Evolutionary conservation across 768 basidiomycete genomes (phyloP).

Genomic region (Pleurotus eryngii): DNA sequence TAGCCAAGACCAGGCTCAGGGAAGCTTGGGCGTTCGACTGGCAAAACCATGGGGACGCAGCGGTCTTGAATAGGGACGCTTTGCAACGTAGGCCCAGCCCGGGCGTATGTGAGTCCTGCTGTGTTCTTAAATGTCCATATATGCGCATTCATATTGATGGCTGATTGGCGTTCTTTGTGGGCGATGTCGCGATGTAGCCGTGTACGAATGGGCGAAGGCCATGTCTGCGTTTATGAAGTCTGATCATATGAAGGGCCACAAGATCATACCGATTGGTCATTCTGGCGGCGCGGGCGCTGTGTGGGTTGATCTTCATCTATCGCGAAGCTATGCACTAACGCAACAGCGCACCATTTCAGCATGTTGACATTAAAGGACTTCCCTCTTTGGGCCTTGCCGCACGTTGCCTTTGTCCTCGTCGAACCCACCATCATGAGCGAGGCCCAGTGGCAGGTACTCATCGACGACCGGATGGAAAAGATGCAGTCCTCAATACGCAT

Average conservation of each 20-base stretch:
- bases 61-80: slow-evolving; percentile 35
- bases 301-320: slow-evolving; percentile 18
- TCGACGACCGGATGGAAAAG: slow-evolving; percentile 8
- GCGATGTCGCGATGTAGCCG: slow-evolving; percentile 14
- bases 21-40: slow-evolving; percentile 53
- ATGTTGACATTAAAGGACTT: slow-evolving; percentile 35
- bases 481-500: background rate
- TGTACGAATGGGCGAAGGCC: slow-evolving; percentile 35
- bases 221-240: slow-evolving; percentile 31
- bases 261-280: slow-evolving; percentile 37
- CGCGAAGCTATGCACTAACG: background rate
- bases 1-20: slow-evolving; percentile 20
- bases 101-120: slow-evolving; percentile 31
- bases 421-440: slow-evolving; percentile 42
- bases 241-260: slow-evolving; percentile 28
- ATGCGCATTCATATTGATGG: no score
- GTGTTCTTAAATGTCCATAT: background rate
- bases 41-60: slow-evolving; percentile 50
- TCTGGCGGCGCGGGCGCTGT: slow-evolving; percentile 40
- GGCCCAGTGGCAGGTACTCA: slow-evolving; percentile 30
- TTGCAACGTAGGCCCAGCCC: slow-evolving; percentile 26
- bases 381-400: slow-evolving; percentile 22
- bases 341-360: slow-evolving; percentile 8
- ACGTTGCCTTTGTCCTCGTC: slow-evolving; percentile 36
- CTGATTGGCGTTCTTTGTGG: no score